Evolutionary conservation across 257 asterid genomes (phyloP).

Genomic region (Solanum chiquidenum): DNA sequence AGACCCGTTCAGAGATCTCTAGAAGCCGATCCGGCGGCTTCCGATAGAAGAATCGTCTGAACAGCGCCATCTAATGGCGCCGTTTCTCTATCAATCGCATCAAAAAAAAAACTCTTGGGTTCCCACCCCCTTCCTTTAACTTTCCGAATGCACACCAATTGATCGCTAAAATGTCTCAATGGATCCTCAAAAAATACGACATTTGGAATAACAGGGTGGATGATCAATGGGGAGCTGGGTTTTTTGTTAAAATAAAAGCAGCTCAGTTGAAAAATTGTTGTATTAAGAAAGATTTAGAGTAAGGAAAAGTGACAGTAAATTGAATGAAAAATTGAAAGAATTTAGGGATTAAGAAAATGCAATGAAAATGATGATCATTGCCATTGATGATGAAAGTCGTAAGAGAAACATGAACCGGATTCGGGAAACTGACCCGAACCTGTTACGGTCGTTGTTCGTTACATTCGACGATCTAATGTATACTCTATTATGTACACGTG

Average conservation of each 20-base stretch:
- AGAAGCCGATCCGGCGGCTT: slow-evolving; percentile 99
- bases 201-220: neutral
- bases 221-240: neutral
- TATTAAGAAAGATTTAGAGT: neutral
- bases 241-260: neutral
- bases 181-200: neutral
- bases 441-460: neutral
- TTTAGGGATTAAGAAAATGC: neutral
- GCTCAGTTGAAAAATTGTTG: neutral
- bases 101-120: slow-evolving; percentile 37
- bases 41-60: slow-evolving; percentile 86
- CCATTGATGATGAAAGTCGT: neutral
- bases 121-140: slow-evolving; percentile 3
- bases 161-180: neutral
- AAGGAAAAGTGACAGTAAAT: neutral
- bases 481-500: neutral
- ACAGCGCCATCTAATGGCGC: slow-evolving; percentile 99
- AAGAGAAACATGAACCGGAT: neutral
- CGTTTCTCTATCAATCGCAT: slow-evolving; percentile 49
- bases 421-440: neutral
- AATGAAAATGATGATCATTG: neutral
- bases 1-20: slow-evolving; percentile 97
- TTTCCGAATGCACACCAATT: neutral
- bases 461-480: neutral
- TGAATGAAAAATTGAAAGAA: neutral